Base-by-base conservation (phyloP, 2,329 filamentous ascomycete genomes). In the Cryphonectria japonica region DNA sequence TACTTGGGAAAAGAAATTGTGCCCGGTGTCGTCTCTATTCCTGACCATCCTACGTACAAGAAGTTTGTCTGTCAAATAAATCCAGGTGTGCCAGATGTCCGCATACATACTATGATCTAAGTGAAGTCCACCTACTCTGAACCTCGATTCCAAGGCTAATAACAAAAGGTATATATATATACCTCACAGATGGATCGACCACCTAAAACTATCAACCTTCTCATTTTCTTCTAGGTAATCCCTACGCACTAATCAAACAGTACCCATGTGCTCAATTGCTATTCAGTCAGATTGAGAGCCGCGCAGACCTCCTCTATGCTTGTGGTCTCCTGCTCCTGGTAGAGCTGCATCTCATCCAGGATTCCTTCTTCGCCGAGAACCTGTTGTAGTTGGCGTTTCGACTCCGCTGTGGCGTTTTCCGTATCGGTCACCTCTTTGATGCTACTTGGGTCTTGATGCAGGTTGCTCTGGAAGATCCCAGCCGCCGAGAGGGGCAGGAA, bases 401-500 rank as follows among this genome's bases (percentile, higher is more conserved):
- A 70, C 41, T 61, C 68, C 1, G 50, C n/a, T 13, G 66, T 61
- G 0, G 32, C 39, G n/a, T 61, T 13, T n/a, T 0, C n/a, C 41
- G 29, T 26, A 3, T 22, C 8, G 26, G 7, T 64, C 16, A 46
- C 39, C 26, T 65, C 32, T 2, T n/a, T 26, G 11, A 63, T 63
- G 32, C 67, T 63, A 32, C 46, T 34, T 43, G 64, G 64, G 29
- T 60, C 57, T 3, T 66, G 67, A 34, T 70, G 72, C 50, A 73
- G 39, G 22, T 73, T 73, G 19, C 67, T 69, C 60, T 73, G 72
- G 39, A 73, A 73, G 39, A 87, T 87, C 0, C 85, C 85, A 0
- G 84, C 85, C 0, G 85, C 86, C 1, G 84, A 86, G 1, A 88
- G 76, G 0, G 86, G 86, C 4, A 88, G 77, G 64, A 87, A 88